These are phyloP conservation scores for Amaranthus cruentus DNA, from an alignment of 148 eudicot genomes.

Conservation along the genomic window DNA sequence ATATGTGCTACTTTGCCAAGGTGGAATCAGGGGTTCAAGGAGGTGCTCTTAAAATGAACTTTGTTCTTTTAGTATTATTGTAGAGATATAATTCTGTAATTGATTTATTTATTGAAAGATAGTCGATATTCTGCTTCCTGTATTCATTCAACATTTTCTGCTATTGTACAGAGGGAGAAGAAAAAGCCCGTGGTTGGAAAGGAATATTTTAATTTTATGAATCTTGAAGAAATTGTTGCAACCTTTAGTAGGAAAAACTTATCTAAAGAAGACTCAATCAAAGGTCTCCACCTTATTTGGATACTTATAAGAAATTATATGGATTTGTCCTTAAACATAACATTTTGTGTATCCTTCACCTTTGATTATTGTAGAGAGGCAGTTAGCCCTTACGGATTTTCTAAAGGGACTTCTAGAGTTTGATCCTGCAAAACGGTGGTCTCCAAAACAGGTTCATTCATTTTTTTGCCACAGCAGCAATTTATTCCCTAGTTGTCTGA, in stretches of 20 bases:
- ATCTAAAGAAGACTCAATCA: conserved; percentile 59
- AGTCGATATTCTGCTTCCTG: neutral
- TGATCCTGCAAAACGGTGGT: conserved; percentile 97
- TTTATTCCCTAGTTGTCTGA: neutral
- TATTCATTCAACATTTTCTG: conserved; percentile 5
- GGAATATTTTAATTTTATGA: conserved; percentile 83
- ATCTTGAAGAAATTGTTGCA: conserved; percentile 80
- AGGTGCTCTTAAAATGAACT: neutral
- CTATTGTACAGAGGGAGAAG: conserved; percentile 66
- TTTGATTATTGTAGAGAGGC: conserved; percentile 53
- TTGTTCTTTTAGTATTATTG: no score
- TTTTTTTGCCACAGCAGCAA: neutral
- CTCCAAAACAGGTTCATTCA: conserved; percentile 79
- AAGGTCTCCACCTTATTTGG: conserved; percentile 43
- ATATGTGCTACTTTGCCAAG: neutral
- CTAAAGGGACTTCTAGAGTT: conserved; percentile 94
- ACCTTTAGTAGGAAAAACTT: conserved; percentile 75
- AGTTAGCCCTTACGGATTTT: conserved; percentile 80
- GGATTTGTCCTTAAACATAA: neutral
- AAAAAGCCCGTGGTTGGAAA: conserved; percentile 76
- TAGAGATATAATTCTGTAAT: neutral
- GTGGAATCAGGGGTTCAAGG: neutral
- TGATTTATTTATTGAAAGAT: neutral
- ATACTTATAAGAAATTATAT: neutral
- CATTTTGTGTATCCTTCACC: neutral